Percentiles rank a stretch among this genome's conserved stretches.
Conservation (phyloP, 2,329 filamentous ascomycete genomes). For the Ophiognomonia clavigignenti-juglandacearum region DNA sequence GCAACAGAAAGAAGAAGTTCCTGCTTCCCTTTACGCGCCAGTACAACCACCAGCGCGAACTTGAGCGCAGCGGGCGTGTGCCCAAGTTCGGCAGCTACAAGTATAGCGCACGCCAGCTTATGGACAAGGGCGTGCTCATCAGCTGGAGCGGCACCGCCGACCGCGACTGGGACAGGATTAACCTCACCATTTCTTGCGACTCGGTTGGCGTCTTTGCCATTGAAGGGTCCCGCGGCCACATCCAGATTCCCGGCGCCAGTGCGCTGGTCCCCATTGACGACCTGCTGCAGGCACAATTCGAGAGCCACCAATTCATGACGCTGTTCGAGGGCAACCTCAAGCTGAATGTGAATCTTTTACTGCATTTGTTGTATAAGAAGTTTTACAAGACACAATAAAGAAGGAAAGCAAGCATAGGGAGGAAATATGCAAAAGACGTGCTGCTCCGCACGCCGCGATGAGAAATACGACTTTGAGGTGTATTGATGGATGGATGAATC, state of each 20-base stretch:
- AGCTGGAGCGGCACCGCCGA: conserved; percentile 81
- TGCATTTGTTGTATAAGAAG: conserved; percentile 98
- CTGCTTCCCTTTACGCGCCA: conserved; percentile 96
- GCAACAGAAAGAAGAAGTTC: conserved; percentile 75
- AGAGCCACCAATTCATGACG: conserved; percentile 93
- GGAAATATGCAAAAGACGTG: background rate
- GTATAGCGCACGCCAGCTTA: conserved; percentile 83
- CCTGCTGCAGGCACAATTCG: conserved; percentile 92
- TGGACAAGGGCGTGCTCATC: conserved; percentile 90
- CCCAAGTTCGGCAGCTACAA: conserved; percentile 98
- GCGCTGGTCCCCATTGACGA: conserved; percentile 88
- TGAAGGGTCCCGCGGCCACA: conserved; percentile 84
- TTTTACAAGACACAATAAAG: conserved; percentile 73
- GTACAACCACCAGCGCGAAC: conserved; percentile 96
- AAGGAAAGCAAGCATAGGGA: background rate
- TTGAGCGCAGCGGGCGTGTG: conserved; percentile 85
- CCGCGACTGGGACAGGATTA: conserved; percentile 84
- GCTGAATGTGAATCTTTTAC: conserved; percentile 92
- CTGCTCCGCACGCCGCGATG: background rate
- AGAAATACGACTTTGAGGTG: conserved; percentile 7
- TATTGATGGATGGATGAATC: conserved; percentile 1
- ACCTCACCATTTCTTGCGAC: conserved; percentile 91
- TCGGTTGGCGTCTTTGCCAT: conserved; percentile 91
- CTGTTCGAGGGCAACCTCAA: conserved; percentile 81
- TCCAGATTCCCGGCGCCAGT: conserved; percentile 92